Percentiles rank a stretch among this genome's conserved stretches.
Evolutionary conservation across 192 early-diverging fungal species (phyloP).

Genomic region (Backusella australiensis): DNA sequence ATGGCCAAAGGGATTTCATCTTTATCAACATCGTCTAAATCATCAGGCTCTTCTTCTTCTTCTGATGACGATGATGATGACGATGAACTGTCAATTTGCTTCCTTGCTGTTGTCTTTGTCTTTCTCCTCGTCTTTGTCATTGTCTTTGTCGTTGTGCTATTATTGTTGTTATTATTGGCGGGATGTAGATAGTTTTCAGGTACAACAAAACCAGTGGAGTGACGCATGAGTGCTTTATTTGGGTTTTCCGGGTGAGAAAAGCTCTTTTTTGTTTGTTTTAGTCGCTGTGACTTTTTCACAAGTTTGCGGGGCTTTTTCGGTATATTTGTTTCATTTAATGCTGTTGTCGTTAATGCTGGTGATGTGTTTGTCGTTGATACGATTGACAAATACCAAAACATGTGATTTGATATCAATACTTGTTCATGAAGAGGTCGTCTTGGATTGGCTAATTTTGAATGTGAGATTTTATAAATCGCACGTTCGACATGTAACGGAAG

Average conservation of each 20-base stretch:
- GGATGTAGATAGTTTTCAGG: slow-evolving; percentile 27
- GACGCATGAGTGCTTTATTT: neutral
- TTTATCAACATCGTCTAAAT: neutral
- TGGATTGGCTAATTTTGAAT: slow-evolving; percentile 75
- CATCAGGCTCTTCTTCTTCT: slow-evolving; percentile 10
- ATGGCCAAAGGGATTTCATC: slow-evolving; percentile 19
- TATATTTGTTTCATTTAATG: neutral
- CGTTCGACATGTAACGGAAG: slow-evolving; percentile 76
- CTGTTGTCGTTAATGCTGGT: slow-evolving; percentile 24
- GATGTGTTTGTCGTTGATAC: slow-evolving; percentile 30
- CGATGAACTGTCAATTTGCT: neutral
- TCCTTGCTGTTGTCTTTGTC: neutral
- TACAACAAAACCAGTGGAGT: slow-evolving; percentile 29
- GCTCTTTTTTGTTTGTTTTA: neutral
- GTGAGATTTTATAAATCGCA: slow-evolving; percentile 70
- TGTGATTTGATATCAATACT: slow-evolving; percentile 76
- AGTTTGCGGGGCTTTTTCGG: slow-evolving; percentile 24
- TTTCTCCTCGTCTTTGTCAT: no score
- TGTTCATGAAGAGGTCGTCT: slow-evolving; percentile 71
- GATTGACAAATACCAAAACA: slow-evolving; percentile 80
- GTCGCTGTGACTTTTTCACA: slow-evolving; percentile 5
- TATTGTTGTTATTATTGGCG: neutral
- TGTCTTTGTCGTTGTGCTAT: neutral
- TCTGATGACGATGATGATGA: neutral
- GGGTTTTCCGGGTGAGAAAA: neutral